These are phyloP conservation scores for Lasiodiplodia theobromae DNA, from an alignment of 2,329 filamentous ascomycete species.

Conservation along the genomic window DNA sequence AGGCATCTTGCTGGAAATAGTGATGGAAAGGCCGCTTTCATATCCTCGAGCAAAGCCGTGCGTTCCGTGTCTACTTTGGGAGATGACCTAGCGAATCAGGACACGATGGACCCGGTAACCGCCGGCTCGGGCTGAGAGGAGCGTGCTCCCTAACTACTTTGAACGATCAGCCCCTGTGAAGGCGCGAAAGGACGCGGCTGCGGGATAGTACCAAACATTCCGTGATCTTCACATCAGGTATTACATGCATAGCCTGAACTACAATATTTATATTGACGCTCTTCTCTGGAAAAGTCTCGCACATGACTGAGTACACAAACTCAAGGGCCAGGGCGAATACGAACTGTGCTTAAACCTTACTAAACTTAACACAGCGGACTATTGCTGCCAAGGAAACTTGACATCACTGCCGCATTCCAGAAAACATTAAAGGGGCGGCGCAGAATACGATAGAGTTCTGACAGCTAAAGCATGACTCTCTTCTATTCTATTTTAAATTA, in stretches of 20 bases:
- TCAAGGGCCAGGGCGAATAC: background rate
- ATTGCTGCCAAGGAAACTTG: conserved; percentile 11
- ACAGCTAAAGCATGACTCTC: background rate
- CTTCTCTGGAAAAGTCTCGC: background rate
- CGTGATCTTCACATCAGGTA: background rate
- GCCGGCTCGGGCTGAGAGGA: background rate
- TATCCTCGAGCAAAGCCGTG: background rate
- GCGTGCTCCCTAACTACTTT: background rate
- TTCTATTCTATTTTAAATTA: background rate
- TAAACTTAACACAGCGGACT: background rate
- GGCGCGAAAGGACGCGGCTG: background rate
- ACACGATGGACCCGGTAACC: background rate
- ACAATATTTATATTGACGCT: background rate
- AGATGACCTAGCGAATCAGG: background rate
- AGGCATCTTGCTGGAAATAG: background rate
- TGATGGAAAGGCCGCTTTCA: background rate
- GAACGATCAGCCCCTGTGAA: background rate
- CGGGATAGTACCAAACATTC: background rate
- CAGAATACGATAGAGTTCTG: background rate
- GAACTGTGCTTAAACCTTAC: background rate
- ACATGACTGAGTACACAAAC: conserved; percentile 2
- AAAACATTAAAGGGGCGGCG: conserved; percentile 6
- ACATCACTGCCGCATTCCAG: conserved; percentile 1
- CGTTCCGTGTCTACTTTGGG: background rate
- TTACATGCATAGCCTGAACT: background rate